Conservation (phyloP, 2,329 filamentous ascomycete genomes). For the Rhynchosporium graminicola region DNA sequence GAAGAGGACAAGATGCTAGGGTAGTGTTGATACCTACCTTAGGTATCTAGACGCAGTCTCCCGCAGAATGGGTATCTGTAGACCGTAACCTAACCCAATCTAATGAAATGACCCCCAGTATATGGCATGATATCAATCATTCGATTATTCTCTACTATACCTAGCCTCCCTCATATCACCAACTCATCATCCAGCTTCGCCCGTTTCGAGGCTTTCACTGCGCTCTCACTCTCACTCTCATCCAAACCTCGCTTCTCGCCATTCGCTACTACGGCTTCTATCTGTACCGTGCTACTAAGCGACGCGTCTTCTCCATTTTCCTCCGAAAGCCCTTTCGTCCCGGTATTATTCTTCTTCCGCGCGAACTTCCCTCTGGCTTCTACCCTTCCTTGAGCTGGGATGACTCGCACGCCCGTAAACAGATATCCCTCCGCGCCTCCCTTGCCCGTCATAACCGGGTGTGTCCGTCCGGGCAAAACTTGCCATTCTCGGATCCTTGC, state of each 20-base stretch:
- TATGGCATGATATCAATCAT: too few species aligned
- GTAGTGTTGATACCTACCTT: too few species aligned
- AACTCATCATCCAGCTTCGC: not conserved
- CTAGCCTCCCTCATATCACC: not conserved
- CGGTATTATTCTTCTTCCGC: slow-evolving; percentile 30
- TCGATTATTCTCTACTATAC: too few species aligned
- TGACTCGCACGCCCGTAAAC: slow-evolving; percentile 78
- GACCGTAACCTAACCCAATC: too few species aligned
- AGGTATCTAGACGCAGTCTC: too few species aligned
- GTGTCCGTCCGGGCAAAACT: slow-evolving; percentile 86
- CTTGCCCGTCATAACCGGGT: slow-evolving; percentile 87
- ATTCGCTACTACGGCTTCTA: not conserved
- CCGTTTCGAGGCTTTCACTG: not conserved
- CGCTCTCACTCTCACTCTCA: not conserved
- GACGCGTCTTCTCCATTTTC: slow-evolving; percentile 5
- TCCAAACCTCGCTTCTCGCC: not conserved
- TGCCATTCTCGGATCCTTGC: slow-evolving; percentile 81
- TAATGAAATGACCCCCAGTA: too few species aligned
- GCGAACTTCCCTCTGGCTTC: slow-evolving; percentile 76
- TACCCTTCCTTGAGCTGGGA: slow-evolving; percentile 77
- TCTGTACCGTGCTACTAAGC: not conserved
- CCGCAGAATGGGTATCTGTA: too few species aligned
- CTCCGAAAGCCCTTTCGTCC: not conserved
- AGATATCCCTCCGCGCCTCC: slow-evolving; percentile 91
- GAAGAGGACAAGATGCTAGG: too few species aligned